These are phyloP conservation scores for Rhodotorula diobovata DNA, from an alignment of 768 basidiomycete species.

Conservation along the genomic window DNA sequence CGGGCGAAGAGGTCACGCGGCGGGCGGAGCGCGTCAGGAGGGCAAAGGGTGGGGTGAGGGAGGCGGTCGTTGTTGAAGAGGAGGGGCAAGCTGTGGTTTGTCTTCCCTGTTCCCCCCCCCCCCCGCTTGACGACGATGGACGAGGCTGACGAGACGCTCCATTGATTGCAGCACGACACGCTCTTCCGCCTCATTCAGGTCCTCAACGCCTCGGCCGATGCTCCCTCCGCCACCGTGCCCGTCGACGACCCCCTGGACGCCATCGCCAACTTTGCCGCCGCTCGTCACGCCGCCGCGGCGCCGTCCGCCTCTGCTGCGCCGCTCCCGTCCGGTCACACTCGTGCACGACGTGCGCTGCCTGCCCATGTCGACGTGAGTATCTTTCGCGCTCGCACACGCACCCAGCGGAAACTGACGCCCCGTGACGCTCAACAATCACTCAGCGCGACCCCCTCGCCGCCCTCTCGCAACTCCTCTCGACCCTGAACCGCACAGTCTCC, in stretches of 20 bases:
- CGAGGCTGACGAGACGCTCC: background rate
- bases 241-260: background rate
- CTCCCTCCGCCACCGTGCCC: background rate
- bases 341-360: background rate
- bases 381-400: too few species aligned
- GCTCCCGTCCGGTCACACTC: background rate
- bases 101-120: background rate
- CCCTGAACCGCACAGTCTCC: background rate
- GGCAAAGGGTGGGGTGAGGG: background rate
- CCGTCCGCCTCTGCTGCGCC: background rate
- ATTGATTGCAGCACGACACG: background rate
- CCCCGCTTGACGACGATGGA: too few species aligned
- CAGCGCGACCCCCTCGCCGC: background rate
- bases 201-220: background rate
- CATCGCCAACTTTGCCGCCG: background rate
- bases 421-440: background rate
- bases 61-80: background rate
- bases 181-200: background rate
- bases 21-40: background rate
- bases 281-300: too few species aligned
- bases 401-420: background rate
- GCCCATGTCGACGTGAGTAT: too few species aligned
- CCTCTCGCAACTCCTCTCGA: background rate
- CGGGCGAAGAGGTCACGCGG: background rate
- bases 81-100: slow-evolving; percentile 8